phyloP scores from a whole-genome alignment of 140 eudicot species.

The Cichorium intybus region DNA sequence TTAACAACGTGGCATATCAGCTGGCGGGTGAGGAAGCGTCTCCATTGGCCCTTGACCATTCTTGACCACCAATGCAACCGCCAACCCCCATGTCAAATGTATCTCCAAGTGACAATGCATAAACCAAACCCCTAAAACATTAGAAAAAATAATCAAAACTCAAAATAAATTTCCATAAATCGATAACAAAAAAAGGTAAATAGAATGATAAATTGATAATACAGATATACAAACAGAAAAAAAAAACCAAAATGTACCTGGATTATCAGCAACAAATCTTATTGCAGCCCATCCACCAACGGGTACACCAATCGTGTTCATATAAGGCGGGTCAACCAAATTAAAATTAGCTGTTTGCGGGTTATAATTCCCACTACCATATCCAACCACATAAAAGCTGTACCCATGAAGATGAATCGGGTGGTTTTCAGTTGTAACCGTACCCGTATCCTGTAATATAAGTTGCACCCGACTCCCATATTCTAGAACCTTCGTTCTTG shows the following conservation, averaged over 20 bases:
- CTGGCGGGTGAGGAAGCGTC: conserved; percentile 77
- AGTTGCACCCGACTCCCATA: conserved; percentile 61
- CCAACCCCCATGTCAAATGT: conserved; percentile 76
- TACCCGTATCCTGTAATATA: conserved; percentile 71
- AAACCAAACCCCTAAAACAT: conserved; percentile 75
- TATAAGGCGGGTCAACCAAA: conserved; percentile 78
- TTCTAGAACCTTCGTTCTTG: conserved; percentile 64
- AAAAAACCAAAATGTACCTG: too few relatives aligned
- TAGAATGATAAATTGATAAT: too few relatives aligned
- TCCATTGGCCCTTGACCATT: conserved; percentile 59
- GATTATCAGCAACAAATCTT: conserved; percentile 75
- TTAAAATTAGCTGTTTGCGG: conserved; percentile 53
- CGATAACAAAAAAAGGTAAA: too few relatives aligned
- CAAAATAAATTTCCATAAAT: neutral
- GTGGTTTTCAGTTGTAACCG: conserved; percentile 69
- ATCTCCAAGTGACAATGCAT: conserved; percentile 88
- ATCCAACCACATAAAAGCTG: conserved; percentile 75
- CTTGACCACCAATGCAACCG: conserved; percentile 59
- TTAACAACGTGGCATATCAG: conserved; percentile 70
- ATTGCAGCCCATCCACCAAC: conserved; percentile 94
- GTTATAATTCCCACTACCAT: conserved; percentile 73
- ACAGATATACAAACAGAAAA: too few relatives aligned
- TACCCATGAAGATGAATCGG: conserved; percentile 87
- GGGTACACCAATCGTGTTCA: conserved; percentile 85
- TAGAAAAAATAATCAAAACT: neutral